Evolutionary conservation across 768 basidiomycete genomes (phyloP), one percentile per base, ranked within the genome.

Genomic region (Clathrus columnatus): DNA sequence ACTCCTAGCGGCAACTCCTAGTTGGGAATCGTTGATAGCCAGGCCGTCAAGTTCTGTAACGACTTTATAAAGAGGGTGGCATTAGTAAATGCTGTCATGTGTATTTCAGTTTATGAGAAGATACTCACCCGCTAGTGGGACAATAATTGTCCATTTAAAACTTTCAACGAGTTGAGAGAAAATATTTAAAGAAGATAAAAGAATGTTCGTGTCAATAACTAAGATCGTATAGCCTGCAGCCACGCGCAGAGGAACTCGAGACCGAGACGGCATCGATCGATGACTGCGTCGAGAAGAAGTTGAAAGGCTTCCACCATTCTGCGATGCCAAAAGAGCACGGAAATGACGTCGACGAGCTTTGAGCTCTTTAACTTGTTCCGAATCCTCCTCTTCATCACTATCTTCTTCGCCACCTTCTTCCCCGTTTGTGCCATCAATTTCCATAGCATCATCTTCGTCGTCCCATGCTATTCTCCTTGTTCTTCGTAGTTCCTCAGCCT

Each of bases 31-130:
- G 2, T 72, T 57, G 55, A 73, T 69, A 0, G 79, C 75, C 7
- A 98, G 81, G n/a, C 93, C 92, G 61, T 99, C 95, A 7, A 99
- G 83, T 62, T 99, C 96, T 77, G 94, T 97, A 65, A 98, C 80
- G 59, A 96, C 95, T 55, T 23, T 4, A 48, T 29, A 29, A 24
- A 28, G 29, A 26, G 10, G 20, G 61, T 55, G 49, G 41, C 10
- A 14, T 36, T 36, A n/a, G 2, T 36, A 14, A 36, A 14, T 45
- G 24, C 27, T 11, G 14, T 14, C 17, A 45, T 20, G 8, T 21
- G 62, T 63, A 60, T 50, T 64, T 65, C 69, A n/a, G n/a, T n/a
- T n/a, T 30, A 28, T 20, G 48, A 6, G 26, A 28, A 48, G 46
- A n/a, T n/a, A 29, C 30, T 5, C 43, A 55, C 54, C 54, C 0